Percentiles rank a stretch among this genome's conserved stretches.
These are phyloP conservation scores for Aquanectria penicillioides DNA, from an alignment of 2,329 filamentous ascomycete species.

Conservation along the genomic window DNA sequence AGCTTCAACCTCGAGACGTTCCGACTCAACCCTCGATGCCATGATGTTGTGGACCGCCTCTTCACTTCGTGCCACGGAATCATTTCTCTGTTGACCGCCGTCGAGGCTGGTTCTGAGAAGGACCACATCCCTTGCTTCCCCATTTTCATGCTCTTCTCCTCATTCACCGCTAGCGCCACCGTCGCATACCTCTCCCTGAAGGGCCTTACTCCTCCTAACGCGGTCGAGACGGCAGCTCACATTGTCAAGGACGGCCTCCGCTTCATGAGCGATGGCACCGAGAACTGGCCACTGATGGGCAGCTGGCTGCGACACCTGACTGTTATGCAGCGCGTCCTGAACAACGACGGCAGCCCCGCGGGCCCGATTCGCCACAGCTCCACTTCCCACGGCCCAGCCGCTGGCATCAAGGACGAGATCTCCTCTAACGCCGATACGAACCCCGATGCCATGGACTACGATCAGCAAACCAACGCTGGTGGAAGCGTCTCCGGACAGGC, in stretches of 20 bases:
- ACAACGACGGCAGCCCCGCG: constrained; percentile 58
- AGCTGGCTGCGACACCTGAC: constrained; percentile 69
- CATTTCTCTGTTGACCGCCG: constrained; percentile 63
- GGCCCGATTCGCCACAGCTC: constrained; percentile 49
- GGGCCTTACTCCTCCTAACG: constrained; percentile 65
- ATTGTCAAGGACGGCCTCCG: constrained; percentile 69
- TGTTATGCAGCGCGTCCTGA: constrained; percentile 70
- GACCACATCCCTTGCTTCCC: constrained; percentile 69
- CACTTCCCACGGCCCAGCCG: constrained; percentile 38
- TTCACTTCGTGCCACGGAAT: constrained; percentile 69
- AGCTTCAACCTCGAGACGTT: constrained; percentile 64
- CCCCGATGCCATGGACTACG: constrained; percentile 67
- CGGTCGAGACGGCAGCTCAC: constrained; percentile 65
- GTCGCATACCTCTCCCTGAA: constrained; percentile 71
- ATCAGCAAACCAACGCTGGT: constrained; percentile 50
- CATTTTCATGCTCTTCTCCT: constrained; percentile 71
- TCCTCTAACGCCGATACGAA: constrained; percentile 65
- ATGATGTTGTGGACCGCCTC: constrained; percentile 65
- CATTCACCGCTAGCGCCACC: constrained; percentile 69
- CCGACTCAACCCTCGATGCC: constrained; percentile 59
- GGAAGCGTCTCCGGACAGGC: constrained; percentile 41
- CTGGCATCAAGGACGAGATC: constrained; percentile 63
- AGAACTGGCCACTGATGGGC: constrained; percentile 68
- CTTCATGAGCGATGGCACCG: constrained; percentile 67
- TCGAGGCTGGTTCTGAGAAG: constrained; percentile 67